Base-by-base conservation (phyloP, 306 rosid species). In the Abrus precatorius region DNA sequence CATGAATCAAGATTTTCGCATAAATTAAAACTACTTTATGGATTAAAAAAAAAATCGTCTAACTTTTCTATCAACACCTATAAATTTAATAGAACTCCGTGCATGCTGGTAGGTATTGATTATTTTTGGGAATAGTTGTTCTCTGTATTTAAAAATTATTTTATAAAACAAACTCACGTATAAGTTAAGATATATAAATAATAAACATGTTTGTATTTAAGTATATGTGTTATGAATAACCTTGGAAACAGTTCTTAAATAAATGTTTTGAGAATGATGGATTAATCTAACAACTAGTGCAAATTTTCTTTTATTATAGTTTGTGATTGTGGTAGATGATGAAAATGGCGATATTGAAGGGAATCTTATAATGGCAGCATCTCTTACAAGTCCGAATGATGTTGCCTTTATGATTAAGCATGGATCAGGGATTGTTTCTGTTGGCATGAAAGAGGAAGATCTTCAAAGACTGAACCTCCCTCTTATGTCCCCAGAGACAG, bases 321-420 rank as follows among this genome's bases (percentile, higher is more conserved):
- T 91, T 89, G 94, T 91, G 85, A 86, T 92, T 60, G 92, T 92
- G n/a, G 92, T 94, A 72, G 98, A 92, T 75, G 97, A 91, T 85
- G 97, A 94, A 84, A 92, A 79, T 70, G 87, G 76, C 3, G 82
- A 87, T 9, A 11, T 85, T 20, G 94, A 94, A 88, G 98, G 98
- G 68, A 92, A 94, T 82, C 87, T 92, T 43, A 64, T 89, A 28
- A 87, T 86, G 97, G 91, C 93, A 9, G 97, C 98, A 9, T 87
- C 90, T 69, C 87, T 82, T 11, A 81, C 90, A 44, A 88, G 82
- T 86, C 81, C 87, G 0, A 76, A 78, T 60, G 79, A 88, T 34
- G 27, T 89, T 8, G 91, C 94, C n/a, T 91, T 90, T 75, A 87
- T 94, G 93, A 80, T 92, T 36, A 91, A 76, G 66, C 94, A 92